Evolutionary conservation across 345 rosid species (phyloP).

Genomic region (Sisymbrium irio): DNA sequence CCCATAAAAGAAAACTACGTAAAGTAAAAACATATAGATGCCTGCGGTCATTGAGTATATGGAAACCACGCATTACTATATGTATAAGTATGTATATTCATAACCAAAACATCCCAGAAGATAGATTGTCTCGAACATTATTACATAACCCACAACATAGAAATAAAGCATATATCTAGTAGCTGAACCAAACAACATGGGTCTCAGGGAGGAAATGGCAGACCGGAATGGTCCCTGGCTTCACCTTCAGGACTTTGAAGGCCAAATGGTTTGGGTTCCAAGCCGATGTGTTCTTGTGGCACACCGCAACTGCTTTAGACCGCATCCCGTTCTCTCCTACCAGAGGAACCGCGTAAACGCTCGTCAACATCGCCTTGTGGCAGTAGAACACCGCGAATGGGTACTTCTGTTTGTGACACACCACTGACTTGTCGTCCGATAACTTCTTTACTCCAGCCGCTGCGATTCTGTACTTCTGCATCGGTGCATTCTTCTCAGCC

Average conservation of each 20-base stretch:
- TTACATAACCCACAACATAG: constrained; percentile 13
- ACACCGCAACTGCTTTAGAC: constrained; percentile 67
- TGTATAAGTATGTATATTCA: constrained; percentile 23
- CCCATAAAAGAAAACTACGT: neutral
- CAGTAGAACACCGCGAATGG: constrained; percentile 80
- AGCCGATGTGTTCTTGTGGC: constrained; percentile 80
- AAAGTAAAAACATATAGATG: constrained; percentile 2
- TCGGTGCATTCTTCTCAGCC: constrained; percentile 29
- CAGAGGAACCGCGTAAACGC: constrained; percentile 54
- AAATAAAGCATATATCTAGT: constrained; percentile 21
- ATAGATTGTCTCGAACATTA: constrained; percentile 8
- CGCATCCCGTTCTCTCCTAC: constrained; percentile 60
- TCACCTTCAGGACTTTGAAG: constrained; percentile 65
- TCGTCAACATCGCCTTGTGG: constrained; percentile 57
- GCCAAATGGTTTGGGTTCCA: constrained; percentile 89
- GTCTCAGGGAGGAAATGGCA: constrained; percentile 87
- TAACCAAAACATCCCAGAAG: constrained; percentile 23
- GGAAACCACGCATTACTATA: constrained; percentile 7
- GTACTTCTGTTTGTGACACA: constrained; percentile 83
- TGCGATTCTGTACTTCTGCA: constrained; percentile 50
- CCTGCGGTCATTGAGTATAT: neutral
- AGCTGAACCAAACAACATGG: constrained; percentile 61
- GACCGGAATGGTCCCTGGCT: constrained; percentile 68
- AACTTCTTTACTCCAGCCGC: constrained; percentile 44
- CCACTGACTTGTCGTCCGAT: constrained; percentile 45